Base-by-base conservation (phyloP, 2,329 filamentous ascomycete species). In the Albifimbria verrucaria region DNA sequence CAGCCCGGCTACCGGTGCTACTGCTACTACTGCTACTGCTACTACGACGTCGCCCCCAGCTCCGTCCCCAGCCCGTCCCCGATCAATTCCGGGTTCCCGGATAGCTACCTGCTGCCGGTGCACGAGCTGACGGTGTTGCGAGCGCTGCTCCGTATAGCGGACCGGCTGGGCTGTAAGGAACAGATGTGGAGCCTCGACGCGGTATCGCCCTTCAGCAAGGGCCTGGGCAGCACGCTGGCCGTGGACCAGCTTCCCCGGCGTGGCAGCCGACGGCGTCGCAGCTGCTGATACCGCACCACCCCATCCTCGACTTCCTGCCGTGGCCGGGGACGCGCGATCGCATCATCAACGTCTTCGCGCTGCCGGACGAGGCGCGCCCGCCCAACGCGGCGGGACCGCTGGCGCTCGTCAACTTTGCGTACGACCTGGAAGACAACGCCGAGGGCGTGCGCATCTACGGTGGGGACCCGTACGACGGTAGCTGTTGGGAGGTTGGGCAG, bases 401-500 rank as follows among this genome's bases (percentile, higher is more conserved):
- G 56, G 79, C 73, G 5, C 65, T 83, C 21, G 64, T 79, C 22
- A 75, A 78, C 52, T 70, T 85, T 48, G 72, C 77, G 2, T 82
- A 82, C 52, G 82, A 85, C 58, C 64, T 85, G 45, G 81, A 85
- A 58, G 80, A 85, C 57, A 65, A 61, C 3, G 63, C 73, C 0
- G 81, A 84, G 57, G 81, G 81, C 1, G 59, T 78, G 49, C 63
- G 76, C 12, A 72, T 85, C 55, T 78, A 74, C 62, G 75, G 77
- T 4, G 61, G 66, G 1, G 77, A 82, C 55, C 76, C 79, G 20
- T 79, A 76, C 55, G 71, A 79, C 48, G 66, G 72, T 6, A 62
- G 64, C 22, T 71, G 69, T 25, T 86, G 81, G 81, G 82, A 86
- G 63, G 72, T 85, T 12, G 81, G 81, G 1, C 79, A 84, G 64